A percentile compares a stretch with the other conserved stretches of the same genome.
Conservation (phyloP, 768 basidiomycete genomes). For the Tricholoma hemisulphureum region DNA sequence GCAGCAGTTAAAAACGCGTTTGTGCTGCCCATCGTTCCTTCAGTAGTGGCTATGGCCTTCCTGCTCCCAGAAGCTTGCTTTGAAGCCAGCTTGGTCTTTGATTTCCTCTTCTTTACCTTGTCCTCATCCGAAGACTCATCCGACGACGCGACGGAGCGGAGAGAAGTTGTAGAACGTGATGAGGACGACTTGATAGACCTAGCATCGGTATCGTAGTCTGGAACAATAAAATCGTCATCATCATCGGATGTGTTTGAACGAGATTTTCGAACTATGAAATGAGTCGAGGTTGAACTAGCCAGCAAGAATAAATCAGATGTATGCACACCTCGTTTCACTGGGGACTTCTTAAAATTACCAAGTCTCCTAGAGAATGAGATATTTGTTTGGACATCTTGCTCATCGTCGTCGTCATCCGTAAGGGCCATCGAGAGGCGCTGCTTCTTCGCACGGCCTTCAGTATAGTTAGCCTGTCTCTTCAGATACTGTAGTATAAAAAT, state of each 20-base stretch:
- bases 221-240: slow-evolving; percentile 73
- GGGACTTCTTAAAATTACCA: slow-evolving; percentile 65
- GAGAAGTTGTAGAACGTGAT: slow-evolving; percentile 52
- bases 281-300: neutral
- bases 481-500: neutral
- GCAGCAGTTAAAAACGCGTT: slow-evolving; percentile 77
- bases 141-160: slow-evolving; percentile 33
- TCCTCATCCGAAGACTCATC: slow-evolving; percentile 41
- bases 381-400: slow-evolving; percentile 38
- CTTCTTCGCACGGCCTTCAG: slow-evolving; percentile 54
- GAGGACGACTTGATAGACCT: slow-evolving; percentile 48
- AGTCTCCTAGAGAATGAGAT: slow-evolving; percentile 58
- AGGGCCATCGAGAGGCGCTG: slow-evolving; percentile 51
- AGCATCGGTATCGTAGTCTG: slow-evolving; percentile 58
- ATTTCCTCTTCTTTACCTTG: slow-evolving; percentile 38
- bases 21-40: slow-evolving; percentile 24
- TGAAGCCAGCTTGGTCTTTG: slow-evolving; percentile 33
- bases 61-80: slow-evolving; percentile 27
- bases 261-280: slow-evolving; percentile 39
- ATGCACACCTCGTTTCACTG: slow-evolving; percentile 49
- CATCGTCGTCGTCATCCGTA: slow-evolving; percentile 53
- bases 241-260: slow-evolving; percentile 47
- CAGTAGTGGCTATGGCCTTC: slow-evolving; percentile 16
- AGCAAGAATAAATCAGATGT: neutral
- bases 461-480: slow-evolving; percentile 5